Evolutionary conservation across 768 basidiomycete species (phyloP), one percentile per base, ranked within the genome.

Genomic region (Sistotremastrum suecicum): DNA sequence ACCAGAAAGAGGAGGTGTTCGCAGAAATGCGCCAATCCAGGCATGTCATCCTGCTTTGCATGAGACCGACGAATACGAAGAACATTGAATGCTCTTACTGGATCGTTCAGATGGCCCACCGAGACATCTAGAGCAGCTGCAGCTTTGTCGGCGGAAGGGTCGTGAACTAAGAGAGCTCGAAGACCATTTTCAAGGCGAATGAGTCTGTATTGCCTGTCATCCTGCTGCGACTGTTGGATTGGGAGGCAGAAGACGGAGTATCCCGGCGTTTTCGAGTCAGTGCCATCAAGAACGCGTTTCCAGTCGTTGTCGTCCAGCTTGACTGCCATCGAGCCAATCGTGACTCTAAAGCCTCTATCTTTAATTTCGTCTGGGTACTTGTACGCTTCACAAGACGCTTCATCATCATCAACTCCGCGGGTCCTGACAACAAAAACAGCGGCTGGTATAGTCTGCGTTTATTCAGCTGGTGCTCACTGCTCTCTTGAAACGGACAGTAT

Each of bases 1-100:
- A 90, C 92, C 80, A 99, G 88, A 64, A 99, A 99, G 50, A 95
- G 63, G 42, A 99, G 59, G 61, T 99, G 94, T 60, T 99, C 94
- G 64, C 91, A 92, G 58, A 92, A 92, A 62, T 94, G 89, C 41
- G 90, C 90, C 39, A 92, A 71, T 7, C 90, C 90, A 7, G 86
- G 90, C 74, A 91, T 83, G 58, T 94, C 89, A 58, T 74, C 78
- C 78, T 86, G 41, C 8, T 20, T 20, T 20, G 33, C 42, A 35
- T 20, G 42, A 33, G 8, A 7, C 9, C 31, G 40, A 41, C 12
- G 12, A 28, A 41, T 28, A 7, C 41, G 20, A 20, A 20, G 20
- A 20, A 20, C 20, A 20, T 20, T 20, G 20, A 20, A 20, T 20
- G 20, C 20, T 20, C 61, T 43, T 29, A 65, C 66, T 5, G 74